These are phyloP conservation scores for Brassica cretica DNA, from an alignment of 345 rosid genomes.

Conservation along the genomic window DNA sequence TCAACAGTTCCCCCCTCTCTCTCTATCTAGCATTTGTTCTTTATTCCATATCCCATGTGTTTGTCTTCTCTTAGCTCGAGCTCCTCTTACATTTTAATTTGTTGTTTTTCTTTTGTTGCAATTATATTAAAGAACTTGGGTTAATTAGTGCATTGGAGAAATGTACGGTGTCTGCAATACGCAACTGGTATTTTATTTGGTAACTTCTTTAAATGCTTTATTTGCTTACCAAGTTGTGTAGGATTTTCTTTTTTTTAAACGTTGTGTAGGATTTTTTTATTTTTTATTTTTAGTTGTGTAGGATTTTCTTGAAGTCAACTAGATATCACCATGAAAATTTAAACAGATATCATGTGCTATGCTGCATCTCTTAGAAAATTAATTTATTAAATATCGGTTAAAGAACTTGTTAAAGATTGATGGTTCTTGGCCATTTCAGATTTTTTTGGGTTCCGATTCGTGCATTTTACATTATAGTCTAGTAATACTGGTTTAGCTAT, in stretches of 20 bases:
- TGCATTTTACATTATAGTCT: background rate
- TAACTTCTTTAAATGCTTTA: background rate
- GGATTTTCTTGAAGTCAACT: background rate
- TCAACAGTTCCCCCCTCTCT: conserved; percentile 54
- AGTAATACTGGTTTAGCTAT: background rate
- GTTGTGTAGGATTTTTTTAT: too few species aligned
- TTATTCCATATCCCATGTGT: conserved; percentile 88
- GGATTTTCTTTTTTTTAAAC: background rate
- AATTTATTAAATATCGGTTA: background rate
- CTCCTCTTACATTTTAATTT: conserved; percentile 17
- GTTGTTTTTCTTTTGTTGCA: background rate
- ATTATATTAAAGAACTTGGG: background rate
- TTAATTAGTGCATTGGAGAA: conserved; percentile 39
- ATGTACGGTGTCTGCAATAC: conserved; percentile 38
- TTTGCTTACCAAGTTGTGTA: conserved; percentile 10
- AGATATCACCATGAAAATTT: background rate
- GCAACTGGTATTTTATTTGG: background rate
- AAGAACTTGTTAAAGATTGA: background rate
- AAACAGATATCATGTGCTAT: background rate
- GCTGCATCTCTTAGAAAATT: background rate
- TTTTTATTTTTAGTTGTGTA: too few species aligned
- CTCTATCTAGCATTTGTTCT: conserved; percentile 40
- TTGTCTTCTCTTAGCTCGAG: conserved; percentile 60
- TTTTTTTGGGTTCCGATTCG: too few species aligned
- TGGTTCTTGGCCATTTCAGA: background rate